phyloP scores from a whole-genome alignment of 371 early-diverging fungal genomes.

The Mucor plumbeus region DNA sequence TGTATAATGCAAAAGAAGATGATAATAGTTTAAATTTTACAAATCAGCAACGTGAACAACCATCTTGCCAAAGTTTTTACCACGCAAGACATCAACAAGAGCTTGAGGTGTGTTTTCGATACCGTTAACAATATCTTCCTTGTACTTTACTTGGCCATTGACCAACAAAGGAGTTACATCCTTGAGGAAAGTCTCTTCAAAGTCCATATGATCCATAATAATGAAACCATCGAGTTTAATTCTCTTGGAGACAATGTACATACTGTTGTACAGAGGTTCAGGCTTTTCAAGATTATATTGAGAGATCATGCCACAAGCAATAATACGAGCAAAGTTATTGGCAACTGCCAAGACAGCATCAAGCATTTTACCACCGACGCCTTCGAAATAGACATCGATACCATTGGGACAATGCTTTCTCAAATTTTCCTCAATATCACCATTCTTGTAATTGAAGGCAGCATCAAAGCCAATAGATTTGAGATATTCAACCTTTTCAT shows the following conservation, averaged over 20 bases:
- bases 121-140: slow-evolving; percentile 70
- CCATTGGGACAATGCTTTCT: slow-evolving; percentile 65
- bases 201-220: slow-evolving; percentile 57
- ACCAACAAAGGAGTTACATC: slow-evolving; percentile 68
- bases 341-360: slow-evolving; percentile 62
- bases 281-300: slow-evolving; percentile 62
- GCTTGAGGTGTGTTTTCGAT: slow-evolving; percentile 82
- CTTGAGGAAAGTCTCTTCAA: slow-evolving; percentile 58
- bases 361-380: slow-evolving; percentile 74
- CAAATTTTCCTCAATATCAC: slow-evolving; percentile 48
- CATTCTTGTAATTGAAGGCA: slow-evolving; percentile 86
- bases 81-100: slow-evolving; percentile 74
- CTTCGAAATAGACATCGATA: slow-evolving; percentile 77
- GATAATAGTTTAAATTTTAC: not conserved
- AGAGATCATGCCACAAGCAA: slow-evolving; percentile 71
- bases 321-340: slow-evolving; percentile 62
- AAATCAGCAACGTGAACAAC: slow-evolving; percentile 66
- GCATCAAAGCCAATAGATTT: slow-evolving; percentile 69
- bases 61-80: slow-evolving; percentile 86
- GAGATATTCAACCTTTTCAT: slow-evolving; percentile 76
- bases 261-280: slow-evolving; percentile 39
- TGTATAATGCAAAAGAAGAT: not conserved
- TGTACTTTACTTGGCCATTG: slow-evolving; percentile 70
- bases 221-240: slow-evolving; percentile 72
- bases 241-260: slow-evolving; percentile 45